Conservation (phyloP, 2,329 filamentous ascomycete genomes). For the Colletotrichum euphorbiae region DNA sequence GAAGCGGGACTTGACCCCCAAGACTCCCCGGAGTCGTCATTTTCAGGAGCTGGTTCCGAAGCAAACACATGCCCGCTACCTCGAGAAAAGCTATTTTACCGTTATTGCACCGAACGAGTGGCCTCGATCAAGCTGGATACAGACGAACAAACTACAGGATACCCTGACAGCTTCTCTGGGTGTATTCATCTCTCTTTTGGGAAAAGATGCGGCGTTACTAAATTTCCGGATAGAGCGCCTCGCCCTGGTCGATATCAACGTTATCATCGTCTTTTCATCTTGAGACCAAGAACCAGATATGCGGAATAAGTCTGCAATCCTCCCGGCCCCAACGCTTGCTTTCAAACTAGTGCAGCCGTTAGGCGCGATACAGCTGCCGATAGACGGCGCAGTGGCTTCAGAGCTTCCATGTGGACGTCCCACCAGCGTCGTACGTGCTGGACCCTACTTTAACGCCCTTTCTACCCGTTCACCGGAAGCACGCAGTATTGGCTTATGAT, state of each 20-base stretch:
- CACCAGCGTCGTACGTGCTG: background rate
- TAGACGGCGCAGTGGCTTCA: constrained; percentile 21
- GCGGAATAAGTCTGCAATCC: constrained; percentile 10
- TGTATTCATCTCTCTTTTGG: background rate
- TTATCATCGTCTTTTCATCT: background rate
- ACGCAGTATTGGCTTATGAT: constrained; percentile 20
- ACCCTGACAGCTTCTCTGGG: background rate
- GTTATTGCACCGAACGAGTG: constrained; percentile 5
- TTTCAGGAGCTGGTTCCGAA: background rate
- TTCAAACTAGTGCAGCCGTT: constrained; percentile 10
- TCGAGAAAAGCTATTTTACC: background rate
- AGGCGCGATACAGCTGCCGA: constrained; percentile 17
- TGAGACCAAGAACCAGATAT: background rate
- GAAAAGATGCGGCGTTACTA: background rate
- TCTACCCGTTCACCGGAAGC: constrained; percentile 4
- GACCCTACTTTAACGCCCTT: constrained; percentile 9
- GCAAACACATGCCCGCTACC: background rate
- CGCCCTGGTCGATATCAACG: background rate
- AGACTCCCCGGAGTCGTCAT: background rate
- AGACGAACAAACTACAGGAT: background rate
- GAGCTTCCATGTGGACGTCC: constrained; percentile 26
- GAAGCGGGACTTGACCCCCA: constrained; percentile 1
- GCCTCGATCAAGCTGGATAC: background rate
- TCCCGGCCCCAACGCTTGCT: constrained; percentile 9
- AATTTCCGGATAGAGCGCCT: background rate